Evolutionary conservation across 805 yeast genomes (phyloP).

Genomic region (Dipodascus albidus): DNA sequence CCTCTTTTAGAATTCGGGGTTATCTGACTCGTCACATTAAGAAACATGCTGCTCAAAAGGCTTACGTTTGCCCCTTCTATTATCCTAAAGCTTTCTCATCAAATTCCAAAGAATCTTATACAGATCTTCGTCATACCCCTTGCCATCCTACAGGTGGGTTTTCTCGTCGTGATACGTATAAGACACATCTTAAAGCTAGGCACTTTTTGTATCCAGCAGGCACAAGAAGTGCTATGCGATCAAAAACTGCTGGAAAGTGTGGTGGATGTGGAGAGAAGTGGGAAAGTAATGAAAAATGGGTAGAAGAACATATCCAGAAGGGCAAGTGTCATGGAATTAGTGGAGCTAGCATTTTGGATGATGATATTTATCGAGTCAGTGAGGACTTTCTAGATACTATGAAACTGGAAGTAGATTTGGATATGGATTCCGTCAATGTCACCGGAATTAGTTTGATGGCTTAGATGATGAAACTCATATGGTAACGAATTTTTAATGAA

Average conservation of each 20-base stretch:
- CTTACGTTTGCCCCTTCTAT: conserved; percentile 72
- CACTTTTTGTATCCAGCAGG: conserved; percentile 84
- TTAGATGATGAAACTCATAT: neutral
- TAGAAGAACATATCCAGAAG: conserved; percentile 69
- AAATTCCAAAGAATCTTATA: neutral
- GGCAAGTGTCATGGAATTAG: conserved; percentile 49
- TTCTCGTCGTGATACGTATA: conserved; percentile 83
- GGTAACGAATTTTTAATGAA: neutral
- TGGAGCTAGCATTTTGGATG: neutral
- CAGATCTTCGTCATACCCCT: conserved; percentile 17
- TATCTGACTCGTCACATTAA: conserved; percentile 84
- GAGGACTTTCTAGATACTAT: neutral
- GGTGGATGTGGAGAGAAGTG: conserved; percentile 65
- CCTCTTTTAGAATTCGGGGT: conserved; percentile 73
- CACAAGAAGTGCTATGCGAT: conserved; percentile 57
- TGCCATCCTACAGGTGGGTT: conserved; percentile 86
- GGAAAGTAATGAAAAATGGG: conserved; percentile 65
- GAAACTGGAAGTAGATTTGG: neutral
- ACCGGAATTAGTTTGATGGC: neutral
- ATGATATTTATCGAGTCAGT: neutral
- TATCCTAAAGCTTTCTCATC: conserved; percentile 26
- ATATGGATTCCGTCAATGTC: neutral
- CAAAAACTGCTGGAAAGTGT: conserved; percentile 63
- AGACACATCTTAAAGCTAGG: conserved; percentile 81
- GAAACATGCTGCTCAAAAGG: conserved; percentile 77